A percentile compares a stretch with the other conserved stretches of the same genome.
Evolutionary conservation across 805 yeast species (phyloP).

Genomic region (Cyberlindnera amylophila): DNA sequence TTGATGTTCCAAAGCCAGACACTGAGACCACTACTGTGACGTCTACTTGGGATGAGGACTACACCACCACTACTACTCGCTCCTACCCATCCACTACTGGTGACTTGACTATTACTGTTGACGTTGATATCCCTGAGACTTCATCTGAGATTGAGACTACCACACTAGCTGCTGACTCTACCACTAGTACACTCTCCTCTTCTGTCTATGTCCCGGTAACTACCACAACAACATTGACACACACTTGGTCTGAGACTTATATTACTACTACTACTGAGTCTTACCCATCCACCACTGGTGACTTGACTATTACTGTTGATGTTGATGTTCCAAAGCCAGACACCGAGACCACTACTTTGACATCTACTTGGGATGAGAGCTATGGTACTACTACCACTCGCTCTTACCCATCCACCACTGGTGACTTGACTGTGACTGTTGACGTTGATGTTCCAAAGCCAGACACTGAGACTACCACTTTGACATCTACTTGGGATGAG

Average conservation of each 20-base stretch:
- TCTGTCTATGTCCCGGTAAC: not conserved
- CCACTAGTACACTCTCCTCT: slow-evolving; percentile 7
- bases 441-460: slow-evolving; percentile 13
- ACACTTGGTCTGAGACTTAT: not conserved
- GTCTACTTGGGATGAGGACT: not conserved
- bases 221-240: not conserved
- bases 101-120: slow-evolving; percentile 12
- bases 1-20: slow-evolving; percentile 10
- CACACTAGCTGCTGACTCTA: not conserved
- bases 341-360: not conserved
- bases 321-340: slow-evolving; percentile 11
- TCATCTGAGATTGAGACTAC: not conserved
- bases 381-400: slow-evolving; percentile 5
- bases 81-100: slow-evolving; percentile 6
- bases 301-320: slow-evolving; percentile 10
- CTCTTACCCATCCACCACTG: slow-evolving; percentile 4
- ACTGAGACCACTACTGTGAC: slow-evolving; percentile 1
- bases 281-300: slow-evolving; percentile 8
- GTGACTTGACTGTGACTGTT: slow-evolving; percentile 13
- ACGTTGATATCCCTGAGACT: slow-evolving; percentile 13
- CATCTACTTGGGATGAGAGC: not conserved
- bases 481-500: not conserved
- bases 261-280: slow-evolving; percentile 6
- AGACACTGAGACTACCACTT: not conserved
- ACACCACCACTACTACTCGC: slow-evolving; percentile 6